Conservation (phyloP, 2,329 filamentous ascomycete genomes). For the Neopestalotiopsis rosae region DNA sequence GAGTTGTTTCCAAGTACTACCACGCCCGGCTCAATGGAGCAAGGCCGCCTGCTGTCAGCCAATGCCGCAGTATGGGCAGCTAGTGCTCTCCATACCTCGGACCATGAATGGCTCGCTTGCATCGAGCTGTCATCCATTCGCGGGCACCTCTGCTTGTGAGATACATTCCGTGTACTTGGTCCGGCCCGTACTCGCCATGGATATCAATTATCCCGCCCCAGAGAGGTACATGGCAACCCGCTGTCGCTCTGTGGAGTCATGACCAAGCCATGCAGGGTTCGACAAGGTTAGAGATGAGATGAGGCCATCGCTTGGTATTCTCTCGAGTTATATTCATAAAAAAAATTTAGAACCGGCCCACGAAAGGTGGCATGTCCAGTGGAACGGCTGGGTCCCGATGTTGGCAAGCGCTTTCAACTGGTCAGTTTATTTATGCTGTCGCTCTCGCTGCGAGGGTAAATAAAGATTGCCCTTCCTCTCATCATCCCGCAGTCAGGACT, state of each 20-base stretch:
- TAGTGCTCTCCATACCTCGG: background rate
- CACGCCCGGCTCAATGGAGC: background rate
- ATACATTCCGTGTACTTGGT: constrained; percentile 5
- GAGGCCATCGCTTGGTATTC: constrained; percentile 15
- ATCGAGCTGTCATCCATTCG: constrained; percentile 9
- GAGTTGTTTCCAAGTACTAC: background rate
- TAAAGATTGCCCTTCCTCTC: constrained; percentile 3
- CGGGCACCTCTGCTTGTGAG: background rate
- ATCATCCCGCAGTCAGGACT: background rate
- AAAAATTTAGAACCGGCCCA: background rate
- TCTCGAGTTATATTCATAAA: constrained; percentile 7
- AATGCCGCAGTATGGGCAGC: background rate
- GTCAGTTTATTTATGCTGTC: constrained; percentile 15
- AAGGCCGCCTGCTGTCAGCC: background rate
- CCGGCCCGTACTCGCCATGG: background rate
- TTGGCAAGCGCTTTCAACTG: constrained; percentile 1
- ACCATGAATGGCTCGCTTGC: background rate
- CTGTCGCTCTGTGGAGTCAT: constrained; percentile 3
- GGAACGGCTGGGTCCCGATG: constrained; percentile 8
- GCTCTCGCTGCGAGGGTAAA: background rate
- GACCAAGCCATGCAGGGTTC: constrained; percentile 14
- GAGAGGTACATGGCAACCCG: background rate
- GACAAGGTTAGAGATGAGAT: constrained; percentile 12
- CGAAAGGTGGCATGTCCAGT: constrained; percentile 16
- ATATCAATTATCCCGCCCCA: constrained; percentile 8